These are phyloP conservation scores for Pascua sp. DNA, from an alignment of 1,284 basidiomycete genomes.

Conservation along the genomic window DNA sequence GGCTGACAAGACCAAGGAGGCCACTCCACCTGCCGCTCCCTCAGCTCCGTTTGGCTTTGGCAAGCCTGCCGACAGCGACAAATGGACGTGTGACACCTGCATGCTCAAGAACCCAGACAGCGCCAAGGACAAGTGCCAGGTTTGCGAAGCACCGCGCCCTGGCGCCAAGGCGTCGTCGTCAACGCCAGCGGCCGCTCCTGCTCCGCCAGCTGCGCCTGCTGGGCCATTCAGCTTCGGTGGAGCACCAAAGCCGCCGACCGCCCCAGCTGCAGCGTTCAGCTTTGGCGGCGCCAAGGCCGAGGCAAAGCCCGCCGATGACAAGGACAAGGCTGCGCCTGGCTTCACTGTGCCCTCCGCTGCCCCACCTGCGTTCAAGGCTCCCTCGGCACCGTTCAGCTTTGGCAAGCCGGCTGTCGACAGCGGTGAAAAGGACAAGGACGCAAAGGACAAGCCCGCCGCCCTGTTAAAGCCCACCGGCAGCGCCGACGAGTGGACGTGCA, in stretches of 20 bases:
- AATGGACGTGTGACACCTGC: background rate
- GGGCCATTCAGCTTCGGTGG: background rate
- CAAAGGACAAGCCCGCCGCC: background rate
- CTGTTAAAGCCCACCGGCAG: background rate
- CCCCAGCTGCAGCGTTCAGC: slow-evolving; percentile 4
- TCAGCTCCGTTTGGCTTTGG: slow-evolving; percentile 8
- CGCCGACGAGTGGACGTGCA: slow-evolving; percentile 52
- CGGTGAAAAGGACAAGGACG: slow-evolving; percentile 31
- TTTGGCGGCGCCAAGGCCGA: slow-evolving; percentile 2
- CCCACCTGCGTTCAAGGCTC: background rate
- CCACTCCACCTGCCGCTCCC: background rate
- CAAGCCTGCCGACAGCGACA: slow-evolving; percentile 3
- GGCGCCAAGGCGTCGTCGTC: too few relatives aligned
- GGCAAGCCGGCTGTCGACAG: too few relatives aligned
- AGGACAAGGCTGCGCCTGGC: background rate
- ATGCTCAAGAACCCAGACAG: background rate
- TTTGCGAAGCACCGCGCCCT: background rate
- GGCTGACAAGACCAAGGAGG: background rate
- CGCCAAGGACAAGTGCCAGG: background rate
- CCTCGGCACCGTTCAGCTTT: slow-evolving; percentile 9
- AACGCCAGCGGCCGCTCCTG: too few relatives aligned
- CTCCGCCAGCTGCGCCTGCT: too few relatives aligned
- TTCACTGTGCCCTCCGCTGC: background rate
- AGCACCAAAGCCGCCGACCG: slow-evolving; percentile 1
- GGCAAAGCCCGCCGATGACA: background rate